Evolutionary conservation across 2,329 filamentous ascomycete genomes (phyloP), one percentile per base, ranked within the genome.

Genomic region (Sporothrix humicola): DNA sequence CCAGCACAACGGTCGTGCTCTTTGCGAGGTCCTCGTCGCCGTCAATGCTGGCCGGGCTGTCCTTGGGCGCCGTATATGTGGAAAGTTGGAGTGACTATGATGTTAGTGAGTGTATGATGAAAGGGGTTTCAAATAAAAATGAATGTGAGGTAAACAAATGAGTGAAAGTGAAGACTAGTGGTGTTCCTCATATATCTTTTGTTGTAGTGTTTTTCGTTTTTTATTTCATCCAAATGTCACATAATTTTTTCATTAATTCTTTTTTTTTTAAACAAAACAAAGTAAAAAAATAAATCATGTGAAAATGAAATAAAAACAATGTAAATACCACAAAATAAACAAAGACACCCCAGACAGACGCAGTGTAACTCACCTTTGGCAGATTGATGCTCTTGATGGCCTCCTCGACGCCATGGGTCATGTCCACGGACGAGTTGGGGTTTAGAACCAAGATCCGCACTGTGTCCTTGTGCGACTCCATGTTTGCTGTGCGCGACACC

Each of bases 41-140:
- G 82, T 97, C 91, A 83, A 98, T 97, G 81, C 92, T 95, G 15
- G 87, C 83, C 0, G 94, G 91, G 5, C 91, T 88, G 0, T 81
- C 78, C 0, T 83, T 78, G 0, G 91, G 88, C 3, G 89, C 91
- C 0, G 92, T 94, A 82, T 93, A 93, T 78, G 87, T 89, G 65
- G 84, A 81, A 77, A 92, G 85, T 63, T 87, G 79, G 31, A 85
- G 79, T 2, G 81, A 82, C 86, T 87, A 73, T 1, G 7, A 1
- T 23, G 56, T 68, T 31, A 70, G 50, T 12, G 37, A 46, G 20
- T 6, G 37, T 17, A 46, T 13, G 1, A 31, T 20, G 8, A 13
- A 63, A 9, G 7, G 8, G 10, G 15, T 66, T 42, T 7, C 7
- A 37, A 7, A 37, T 37, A 37, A 7, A 37, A 37, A 37, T 23